Conservation (phyloP, 257 asterid species). For the Salvia miltiorrhiza region DNA sequence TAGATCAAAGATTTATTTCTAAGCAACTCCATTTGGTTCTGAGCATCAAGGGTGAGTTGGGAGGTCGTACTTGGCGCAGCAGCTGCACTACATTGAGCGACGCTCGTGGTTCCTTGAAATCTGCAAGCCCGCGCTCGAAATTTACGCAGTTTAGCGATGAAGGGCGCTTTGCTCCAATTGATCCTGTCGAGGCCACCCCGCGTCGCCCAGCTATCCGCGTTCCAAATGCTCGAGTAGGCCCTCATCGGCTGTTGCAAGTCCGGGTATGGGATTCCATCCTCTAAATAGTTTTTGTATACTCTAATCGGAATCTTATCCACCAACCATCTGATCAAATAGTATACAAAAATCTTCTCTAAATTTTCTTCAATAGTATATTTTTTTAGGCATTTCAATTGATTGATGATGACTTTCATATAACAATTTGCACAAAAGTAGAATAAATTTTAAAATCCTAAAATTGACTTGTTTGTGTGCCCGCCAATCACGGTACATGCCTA, state of each 20-base stretch:
- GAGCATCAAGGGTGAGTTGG: conserved; percentile 31
- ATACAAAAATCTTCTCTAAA: too few relatives aligned
- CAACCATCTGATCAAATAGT: conserved; percentile 48
- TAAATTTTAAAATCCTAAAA: too few relatives aligned
- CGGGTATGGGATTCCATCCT: conserved; percentile 55
- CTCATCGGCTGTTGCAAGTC: conserved; percentile 54
- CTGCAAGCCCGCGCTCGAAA: conserved; percentile 48
- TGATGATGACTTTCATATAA: too few relatives aligned
- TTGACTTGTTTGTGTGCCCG: too few relatives aligned
- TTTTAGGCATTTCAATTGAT: not conserved
- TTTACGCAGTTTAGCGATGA: conserved; percentile 40
- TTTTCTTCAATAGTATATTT: too few relatives aligned
- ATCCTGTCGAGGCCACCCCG: conserved; percentile 63
- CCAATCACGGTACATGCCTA: too few relatives aligned
- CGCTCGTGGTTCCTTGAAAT: conserved; percentile 31
- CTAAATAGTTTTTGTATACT: conserved; percentile 50
- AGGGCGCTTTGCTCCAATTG: conserved; percentile 63
- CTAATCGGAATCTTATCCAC: conserved; percentile 63
- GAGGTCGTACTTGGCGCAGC: conserved; percentile 24
- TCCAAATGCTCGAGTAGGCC: conserved; percentile 75
- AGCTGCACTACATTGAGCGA: conserved; percentile 15
- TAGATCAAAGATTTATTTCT: conserved; percentile 49
- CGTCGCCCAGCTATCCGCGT: conserved; percentile 87
- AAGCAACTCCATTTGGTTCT: conserved; percentile 36
- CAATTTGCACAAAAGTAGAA: too few relatives aligned